Evolutionary conservation across 768 basidiomycete species (phyloP).

Genomic region (Tulasnella sp.): DNA sequence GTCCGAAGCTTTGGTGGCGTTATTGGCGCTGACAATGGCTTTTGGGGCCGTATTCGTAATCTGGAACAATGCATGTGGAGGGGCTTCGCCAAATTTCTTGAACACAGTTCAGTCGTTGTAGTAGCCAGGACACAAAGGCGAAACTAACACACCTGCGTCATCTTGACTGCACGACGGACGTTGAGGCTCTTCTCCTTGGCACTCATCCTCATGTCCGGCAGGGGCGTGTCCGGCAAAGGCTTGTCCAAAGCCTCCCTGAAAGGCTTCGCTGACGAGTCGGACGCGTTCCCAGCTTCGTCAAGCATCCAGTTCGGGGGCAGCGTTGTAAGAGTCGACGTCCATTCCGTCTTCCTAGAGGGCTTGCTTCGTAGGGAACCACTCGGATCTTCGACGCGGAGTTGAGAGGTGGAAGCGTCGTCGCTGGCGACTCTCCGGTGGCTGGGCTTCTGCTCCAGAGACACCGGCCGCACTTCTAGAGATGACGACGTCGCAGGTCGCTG

Average conservation of each 20-base stretch:
- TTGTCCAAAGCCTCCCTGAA: background rate
- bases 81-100: slow-evolving; percentile 5
- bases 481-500: background rate
- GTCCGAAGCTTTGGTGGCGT: background rate
- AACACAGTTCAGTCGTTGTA: too few species aligned
- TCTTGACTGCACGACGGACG: background rate
- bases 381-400: background rate
- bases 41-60: background rate
- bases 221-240: background rate
- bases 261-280: background rate
- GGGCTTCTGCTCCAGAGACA: background rate
- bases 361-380: background rate
- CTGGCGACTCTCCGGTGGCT: background rate
- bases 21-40: background rate
- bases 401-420: background rate
- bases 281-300: background rate
- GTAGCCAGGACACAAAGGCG: background rate
- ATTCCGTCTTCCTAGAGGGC: background rate
- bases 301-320: background rate
- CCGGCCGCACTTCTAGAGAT: too few species aligned
- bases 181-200: background rate
- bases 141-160: slow-evolving; percentile 3
- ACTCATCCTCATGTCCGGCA: background rate
- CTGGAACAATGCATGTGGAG: background rate
- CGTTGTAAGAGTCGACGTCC: background rate